Percentiles rank a stretch among this genome's conserved stretches.
These are phyloP conservation scores for Neurospora sp. DNA, from an alignment of 495 filamentous ascomycete species.

Conservation along the genomic window DNA sequence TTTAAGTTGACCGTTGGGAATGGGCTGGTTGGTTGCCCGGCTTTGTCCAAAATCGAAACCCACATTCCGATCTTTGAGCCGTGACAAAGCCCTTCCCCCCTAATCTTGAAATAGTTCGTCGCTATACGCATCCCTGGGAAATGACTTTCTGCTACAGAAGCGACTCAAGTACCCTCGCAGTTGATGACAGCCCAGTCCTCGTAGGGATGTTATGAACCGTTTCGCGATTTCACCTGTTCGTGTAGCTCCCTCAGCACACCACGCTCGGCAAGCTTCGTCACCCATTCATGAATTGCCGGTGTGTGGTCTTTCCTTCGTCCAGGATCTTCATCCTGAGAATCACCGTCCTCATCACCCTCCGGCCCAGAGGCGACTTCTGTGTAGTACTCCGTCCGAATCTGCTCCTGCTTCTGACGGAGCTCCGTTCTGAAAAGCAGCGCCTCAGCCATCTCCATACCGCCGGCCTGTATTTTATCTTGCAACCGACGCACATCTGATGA, in stretches of 20 bases:
- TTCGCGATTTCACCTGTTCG: slow-evolving; percentile 11
- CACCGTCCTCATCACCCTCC: slow-evolving; percentile 4
- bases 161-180: background rate
- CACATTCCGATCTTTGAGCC: background rate
- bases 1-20: background rate
- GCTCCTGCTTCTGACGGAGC: slow-evolving; percentile 15
- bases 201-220: background rate
- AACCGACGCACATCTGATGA: background rate
- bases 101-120: background rate
- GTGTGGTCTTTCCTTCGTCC: slow-evolving; percentile 32
- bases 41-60: background rate
- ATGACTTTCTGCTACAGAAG: background rate
- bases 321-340: slow-evolving; percentile 15
- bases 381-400: slow-evolving; percentile 16
- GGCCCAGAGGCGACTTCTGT: slow-evolving; percentile 10
- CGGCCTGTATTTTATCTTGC: background rate
- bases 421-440: slow-evolving; percentile 8
- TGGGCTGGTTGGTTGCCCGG: background rate
- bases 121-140: background rate
- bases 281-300: slow-evolving; percentile 35
- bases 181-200: background rate
- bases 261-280: slow-evolving; percentile 30
- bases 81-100: background rate
- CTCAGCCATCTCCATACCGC: slow-evolving; percentile 5
- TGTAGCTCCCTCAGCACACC: slow-evolving; percentile 26